Percentiles rank a stretch among this genome's conserved stretches.
Evolutionary conservation across 768 basidiomycete genomes (phyloP).

Genomic region (Tylopilus intermedius): DNA sequence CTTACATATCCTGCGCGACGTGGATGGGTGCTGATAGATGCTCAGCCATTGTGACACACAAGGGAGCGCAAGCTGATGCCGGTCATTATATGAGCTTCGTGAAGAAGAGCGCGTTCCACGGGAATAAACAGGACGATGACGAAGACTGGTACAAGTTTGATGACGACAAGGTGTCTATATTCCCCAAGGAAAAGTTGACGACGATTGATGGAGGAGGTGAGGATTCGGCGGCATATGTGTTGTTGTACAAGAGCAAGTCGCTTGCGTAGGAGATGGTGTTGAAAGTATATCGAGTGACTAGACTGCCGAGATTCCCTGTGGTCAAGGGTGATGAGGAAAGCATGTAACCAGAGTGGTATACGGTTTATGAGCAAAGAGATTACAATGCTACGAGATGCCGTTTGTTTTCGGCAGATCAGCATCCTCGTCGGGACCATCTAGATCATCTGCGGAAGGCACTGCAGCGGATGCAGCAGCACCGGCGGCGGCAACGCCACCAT

Average conservation of each 20-base stretch:
- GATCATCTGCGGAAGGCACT: slow-evolving; percentile 68
- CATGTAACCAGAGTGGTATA: slow-evolving; percentile 13
- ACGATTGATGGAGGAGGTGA: slow-evolving; percentile 90
- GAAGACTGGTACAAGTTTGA: slow-evolving; percentile 97
- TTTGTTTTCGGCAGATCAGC: slow-evolving; percentile 20
- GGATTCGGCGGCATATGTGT: slow-evolving; percentile 84
- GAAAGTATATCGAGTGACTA: slow-evolving; percentile 16
- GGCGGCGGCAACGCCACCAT: slow-evolving; percentile 36
- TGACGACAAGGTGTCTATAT: slow-evolving; percentile 87
- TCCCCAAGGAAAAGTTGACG: slow-evolving; percentile 77
- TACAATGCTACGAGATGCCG: slow-evolving; percentile 17
- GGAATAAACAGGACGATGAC: slow-evolving; percentile 23
- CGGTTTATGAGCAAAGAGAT: slow-evolving; percentile 7
- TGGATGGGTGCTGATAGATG: background rate
- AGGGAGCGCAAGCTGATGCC: slow-evolving; percentile 89
- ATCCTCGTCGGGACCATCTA: slow-evolving; percentile 42
- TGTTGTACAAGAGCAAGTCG: slow-evolving; percentile 72
- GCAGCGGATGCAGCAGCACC: slow-evolving; percentile 70
- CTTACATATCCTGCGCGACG: background rate
- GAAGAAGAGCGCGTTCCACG: slow-evolving; percentile 67
- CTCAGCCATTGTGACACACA: slow-evolving; percentile 93
- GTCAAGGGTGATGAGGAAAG: background rate
- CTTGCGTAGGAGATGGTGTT: slow-evolving; percentile 26
- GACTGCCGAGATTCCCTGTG: background rate
- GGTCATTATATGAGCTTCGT: slow-evolving; percentile 96